phyloP scores from a whole-genome alignment of 371 early-diverging fungal species.

The Lichtheimia ornata region DNA sequence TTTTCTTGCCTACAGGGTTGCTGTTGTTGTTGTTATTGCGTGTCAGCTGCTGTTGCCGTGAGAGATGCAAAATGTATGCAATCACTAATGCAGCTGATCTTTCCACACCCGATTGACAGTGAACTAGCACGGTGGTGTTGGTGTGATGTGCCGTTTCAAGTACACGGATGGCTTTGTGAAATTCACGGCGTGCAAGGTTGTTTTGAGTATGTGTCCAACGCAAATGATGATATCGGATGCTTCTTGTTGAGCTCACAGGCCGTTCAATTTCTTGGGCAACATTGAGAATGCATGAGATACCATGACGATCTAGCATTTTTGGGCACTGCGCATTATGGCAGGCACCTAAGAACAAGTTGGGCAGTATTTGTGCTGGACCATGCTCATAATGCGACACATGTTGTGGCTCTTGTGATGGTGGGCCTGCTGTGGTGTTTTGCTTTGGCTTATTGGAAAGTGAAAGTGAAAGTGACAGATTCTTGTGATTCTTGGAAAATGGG shows the following conservation, averaged over 20 bases:
- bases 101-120: slow-evolving; percentile 35
- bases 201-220: slow-evolving; percentile 35
- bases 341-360: slow-evolving; percentile 72
- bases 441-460: background rate
- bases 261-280: slow-evolving; percentile 70
- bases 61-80: slow-evolving; percentile 26
- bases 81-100: slow-evolving; percentile 35
- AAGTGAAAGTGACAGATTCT: slow-evolving; percentile 21
- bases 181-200: slow-evolving; percentile 26
- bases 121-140: slow-evolving; percentile 19
- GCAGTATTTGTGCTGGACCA: slow-evolving; percentile 67
- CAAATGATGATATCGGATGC: slow-evolving; percentile 28
- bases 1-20: slow-evolving; percentile 6
- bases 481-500: slow-evolving; percentile 15
- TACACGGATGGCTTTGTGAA: slow-evolving; percentile 22
- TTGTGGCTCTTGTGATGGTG: slow-evolving; percentile 10
- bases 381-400: slow-evolving; percentile 20
- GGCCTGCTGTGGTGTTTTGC: background rate
- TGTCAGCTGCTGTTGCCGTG: slow-evolving; percentile 6
- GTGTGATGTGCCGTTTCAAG: slow-evolving; percentile 18
- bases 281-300: slow-evolving; percentile 65
- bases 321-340: slow-evolving; percentile 54
- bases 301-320: slow-evolving; percentile 35
- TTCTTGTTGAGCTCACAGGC: background rate
- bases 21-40: background rate